These are phyloP conservation scores for Fusarium globosum DNA, from an alignment of 2,329 filamentous ascomycete species.

Conservation along the genomic window DNA sequence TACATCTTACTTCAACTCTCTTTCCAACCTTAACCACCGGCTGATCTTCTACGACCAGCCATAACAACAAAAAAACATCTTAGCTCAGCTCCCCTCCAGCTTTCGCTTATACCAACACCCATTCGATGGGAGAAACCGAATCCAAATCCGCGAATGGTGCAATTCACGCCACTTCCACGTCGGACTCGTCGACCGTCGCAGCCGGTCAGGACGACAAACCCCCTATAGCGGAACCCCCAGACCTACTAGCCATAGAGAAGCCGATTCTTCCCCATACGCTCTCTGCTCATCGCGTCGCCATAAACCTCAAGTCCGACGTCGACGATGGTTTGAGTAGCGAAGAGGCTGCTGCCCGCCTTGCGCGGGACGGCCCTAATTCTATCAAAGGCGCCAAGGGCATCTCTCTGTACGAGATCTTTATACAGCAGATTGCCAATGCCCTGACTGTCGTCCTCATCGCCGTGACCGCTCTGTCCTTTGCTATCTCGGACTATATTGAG, in stretches of 20 bases:
- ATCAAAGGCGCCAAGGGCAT: conserved; percentile 77
- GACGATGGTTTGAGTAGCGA: conserved; percentile 70
- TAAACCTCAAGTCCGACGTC: conserved; percentile 55
- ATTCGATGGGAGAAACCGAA: conserved; percentile 57
- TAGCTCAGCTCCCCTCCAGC: conserved; percentile 10
- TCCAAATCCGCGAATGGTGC: conserved; percentile 55
- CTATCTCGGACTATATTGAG: conserved; percentile 73
- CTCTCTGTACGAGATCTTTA: conserved; percentile 79
- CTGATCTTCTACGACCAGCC: conserved; percentile 24
- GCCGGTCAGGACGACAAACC: conserved; percentile 53
- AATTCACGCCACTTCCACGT: conserved; percentile 52
- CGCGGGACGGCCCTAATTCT: conserved; percentile 75
- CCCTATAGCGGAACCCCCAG: conserved; percentile 54
- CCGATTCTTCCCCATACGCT: conserved; percentile 51
- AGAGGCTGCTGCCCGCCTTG: conserved; percentile 74
- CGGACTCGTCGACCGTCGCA: conserved; percentile 52
- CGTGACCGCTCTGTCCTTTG: conserved; percentile 77
- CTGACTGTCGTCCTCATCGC: conserved; percentile 79
- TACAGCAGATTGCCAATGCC: conserved; percentile 82
- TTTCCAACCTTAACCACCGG: conserved; percentile 8
- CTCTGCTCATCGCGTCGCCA: conserved; percentile 50
- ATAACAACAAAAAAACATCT: not conserved
- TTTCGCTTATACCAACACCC: conserved; percentile 46
- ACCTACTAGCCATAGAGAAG: conserved; percentile 52
- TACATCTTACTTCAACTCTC: conserved; percentile 1